Evolutionary conservation across 2,329 filamentous ascomycete species (phyloP), one percentile per base, ranked within the genome.

Genomic region (Boeremia lycopersici): DNA sequence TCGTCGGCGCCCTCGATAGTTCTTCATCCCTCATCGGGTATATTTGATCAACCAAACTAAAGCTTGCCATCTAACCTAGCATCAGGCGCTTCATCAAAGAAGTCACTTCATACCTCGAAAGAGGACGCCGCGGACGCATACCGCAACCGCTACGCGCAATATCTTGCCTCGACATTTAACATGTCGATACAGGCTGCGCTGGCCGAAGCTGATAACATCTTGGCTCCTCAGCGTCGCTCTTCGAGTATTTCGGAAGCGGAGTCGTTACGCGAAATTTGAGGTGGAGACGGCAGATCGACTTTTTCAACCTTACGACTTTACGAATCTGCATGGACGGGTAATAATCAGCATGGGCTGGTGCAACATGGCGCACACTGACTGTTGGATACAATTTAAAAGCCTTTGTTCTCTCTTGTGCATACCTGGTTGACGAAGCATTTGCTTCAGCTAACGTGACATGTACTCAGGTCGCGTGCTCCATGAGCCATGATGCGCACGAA

Each of bases 11-110:
- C 72, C 17, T 73, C 72, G 60, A 74, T 74, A 72, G 70, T 74
- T 68, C 71, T 74, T 55, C 64, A 69, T 72, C 69, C 71, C 66
- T 62, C 69, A 67, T 69, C 70, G 71, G 72, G 72, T 74, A 74
- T 74, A 73, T 68, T 68, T 67, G 68, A 73, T 71, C 71, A 64
- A 68, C 67, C 68, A 70, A 60, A 68, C 62, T 61, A 62, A 69
- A 63, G 62, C 70, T 69, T 65, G 67, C 57, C 61, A 43, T 74
- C 71, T 72, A 73, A 74, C 68, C 66, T 63, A 61, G 52, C 56
- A 60, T 49, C 65, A 74, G 71, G 69, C 63, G 56, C 60, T 48
- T 62, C 68, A 51, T 61, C 67, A 67, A 69, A 66, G 64, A 63
- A 62, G 58, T 62, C 72, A 61, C 61, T 75, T 53, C 70, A 65